phyloP scores from a whole-genome alignment of 2,329 filamentous ascomycete genomes.

The Fusarium sp. region DNA sequence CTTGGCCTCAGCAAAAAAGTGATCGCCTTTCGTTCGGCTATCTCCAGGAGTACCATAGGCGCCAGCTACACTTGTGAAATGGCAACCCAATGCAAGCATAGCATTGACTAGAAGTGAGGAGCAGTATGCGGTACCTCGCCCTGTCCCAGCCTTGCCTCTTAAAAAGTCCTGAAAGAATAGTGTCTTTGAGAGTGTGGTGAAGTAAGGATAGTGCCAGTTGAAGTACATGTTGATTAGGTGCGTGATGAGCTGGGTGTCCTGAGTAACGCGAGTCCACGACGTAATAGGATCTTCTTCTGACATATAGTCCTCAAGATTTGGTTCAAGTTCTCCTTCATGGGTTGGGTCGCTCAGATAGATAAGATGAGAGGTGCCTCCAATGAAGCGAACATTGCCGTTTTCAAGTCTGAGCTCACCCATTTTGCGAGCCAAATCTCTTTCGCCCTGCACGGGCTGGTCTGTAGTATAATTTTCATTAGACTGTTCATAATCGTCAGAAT shows the following conservation, averaged over 20 bases:
- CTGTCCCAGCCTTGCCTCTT: slow-evolving; percentile 71
- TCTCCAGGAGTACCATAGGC: slow-evolving; percentile 80
- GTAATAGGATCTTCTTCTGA: slow-evolving; percentile 76
- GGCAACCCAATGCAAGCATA: slow-evolving; percentile 91
- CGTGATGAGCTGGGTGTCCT: slow-evolving; percentile 80
- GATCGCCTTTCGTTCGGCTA: slow-evolving; percentile 88
- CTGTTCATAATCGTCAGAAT: slow-evolving; percentile 58
- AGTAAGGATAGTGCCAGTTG: slow-evolving; percentile 97
- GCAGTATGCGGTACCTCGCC: slow-evolving; percentile 78
- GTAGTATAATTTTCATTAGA: slow-evolving; percentile 56
- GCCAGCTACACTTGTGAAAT: slow-evolving; percentile 84
- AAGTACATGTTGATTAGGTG: slow-evolving; percentile 99
- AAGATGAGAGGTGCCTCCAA: slow-evolving; percentile 93
- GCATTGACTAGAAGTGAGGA: slow-evolving; percentile 92
- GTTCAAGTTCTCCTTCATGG: slow-evolving; percentile 55
- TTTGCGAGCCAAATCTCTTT: slow-evolving; percentile 87
- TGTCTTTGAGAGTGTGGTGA: slow-evolving; percentile 87
- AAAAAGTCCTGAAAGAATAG: slow-evolving; percentile 90
- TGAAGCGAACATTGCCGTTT: slow-evolving; percentile 89
- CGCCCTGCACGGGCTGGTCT: slow-evolving; percentile 64
- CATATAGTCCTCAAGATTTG: slow-evolving; percentile 60
- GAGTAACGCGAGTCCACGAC: slow-evolving; percentile 89
- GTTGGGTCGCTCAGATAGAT: slow-evolving; percentile 77
- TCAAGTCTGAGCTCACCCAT: slow-evolving; percentile 92
- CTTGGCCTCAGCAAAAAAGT: slow-evolving; percentile 96